Evolutionary conservation across 805 yeast genomes (phyloP).

Genomic region (Wickerhamiella australiensis): DNA sequence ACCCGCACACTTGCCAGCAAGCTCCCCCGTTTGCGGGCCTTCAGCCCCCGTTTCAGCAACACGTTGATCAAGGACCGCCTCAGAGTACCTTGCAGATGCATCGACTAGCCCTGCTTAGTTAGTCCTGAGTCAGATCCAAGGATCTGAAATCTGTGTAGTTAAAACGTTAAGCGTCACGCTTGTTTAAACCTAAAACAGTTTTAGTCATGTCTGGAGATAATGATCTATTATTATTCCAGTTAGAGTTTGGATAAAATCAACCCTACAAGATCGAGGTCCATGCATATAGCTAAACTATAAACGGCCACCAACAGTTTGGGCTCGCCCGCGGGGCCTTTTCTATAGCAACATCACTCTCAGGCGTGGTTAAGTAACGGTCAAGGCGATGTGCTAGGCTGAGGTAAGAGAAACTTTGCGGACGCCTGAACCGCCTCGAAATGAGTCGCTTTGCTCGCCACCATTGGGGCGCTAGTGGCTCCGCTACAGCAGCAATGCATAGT

Average conservation of each 20-base stretch:
- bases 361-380: not conserved
- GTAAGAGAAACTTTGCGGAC: not conserved
- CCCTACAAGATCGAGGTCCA: not conserved
- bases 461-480: not conserved
- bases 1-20: no score
- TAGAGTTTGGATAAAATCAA: not conserved
- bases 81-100: slow-evolving; percentile 8
- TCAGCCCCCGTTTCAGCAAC: not conserved
- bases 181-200: slow-evolving; percentile 5
- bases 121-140: not conserved
- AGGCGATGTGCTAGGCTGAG: not conserved
- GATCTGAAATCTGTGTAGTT: slow-evolving; percentile 5
- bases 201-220: not conserved
- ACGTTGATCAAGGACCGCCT: not conserved
- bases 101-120: not conserved
- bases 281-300: not conserved
- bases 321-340: not conserved
- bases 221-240: not conserved
- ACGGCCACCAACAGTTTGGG: not conserved
- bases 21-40: no score
- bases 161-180: slow-evolving; percentile 5
- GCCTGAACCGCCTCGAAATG: not conserved
- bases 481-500: no score
- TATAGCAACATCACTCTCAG: not conserved
- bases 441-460: not conserved